Conservation (phyloP, 768 basidiomycete species). For the Psilocybe cyanescens region DNA sequence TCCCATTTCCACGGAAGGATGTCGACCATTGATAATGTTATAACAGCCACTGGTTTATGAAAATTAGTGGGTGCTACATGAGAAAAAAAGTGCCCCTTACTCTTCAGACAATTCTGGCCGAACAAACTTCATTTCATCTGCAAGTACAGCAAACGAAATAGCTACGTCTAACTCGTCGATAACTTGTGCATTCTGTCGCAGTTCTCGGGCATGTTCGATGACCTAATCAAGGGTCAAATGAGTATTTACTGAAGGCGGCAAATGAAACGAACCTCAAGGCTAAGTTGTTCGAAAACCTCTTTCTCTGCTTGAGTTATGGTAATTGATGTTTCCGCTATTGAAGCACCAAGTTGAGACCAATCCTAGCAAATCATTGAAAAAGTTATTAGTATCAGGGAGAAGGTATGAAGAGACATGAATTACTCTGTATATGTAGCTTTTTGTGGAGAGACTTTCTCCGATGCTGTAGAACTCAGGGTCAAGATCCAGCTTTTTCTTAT, state of each 20-base stretch:
- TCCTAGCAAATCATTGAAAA: conserved; percentile 44
- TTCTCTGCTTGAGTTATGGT: conserved; percentile 65
- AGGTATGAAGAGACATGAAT: conserved; percentile 11
- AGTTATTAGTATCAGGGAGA: not conserved
- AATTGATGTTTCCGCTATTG: conserved; percentile 59
- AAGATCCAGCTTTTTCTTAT: conserved; percentile 50
- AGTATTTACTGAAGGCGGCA: not conserved
- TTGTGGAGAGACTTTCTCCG: conserved; percentile 67
- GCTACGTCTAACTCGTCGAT: conserved; percentile 89
- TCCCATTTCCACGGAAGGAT: conserved; percentile 92
- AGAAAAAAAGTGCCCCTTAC: conserved; percentile 44
- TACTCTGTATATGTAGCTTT: conserved; percentile 70
- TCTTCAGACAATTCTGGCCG: conserved; percentile 70
- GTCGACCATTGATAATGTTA: conserved; percentile 78
- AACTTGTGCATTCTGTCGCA: conserved; percentile 78
- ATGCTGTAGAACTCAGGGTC: conserved; percentile 59
- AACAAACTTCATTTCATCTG: conserved; percentile 76
- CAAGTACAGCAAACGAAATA: conserved; percentile 80
- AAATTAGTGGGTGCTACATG: not conserved
- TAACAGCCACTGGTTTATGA: conserved; percentile 40
- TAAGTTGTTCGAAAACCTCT: conserved; percentile 70
- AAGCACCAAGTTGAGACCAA: conserved; percentile 77
- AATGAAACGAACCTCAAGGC: conserved; percentile 55
- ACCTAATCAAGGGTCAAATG: conserved; percentile 49
- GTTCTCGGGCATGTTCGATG: conserved; percentile 49